phyloP scores from a whole-genome alignment of 441 rosid species.

The Populus hybrid region DNA sequence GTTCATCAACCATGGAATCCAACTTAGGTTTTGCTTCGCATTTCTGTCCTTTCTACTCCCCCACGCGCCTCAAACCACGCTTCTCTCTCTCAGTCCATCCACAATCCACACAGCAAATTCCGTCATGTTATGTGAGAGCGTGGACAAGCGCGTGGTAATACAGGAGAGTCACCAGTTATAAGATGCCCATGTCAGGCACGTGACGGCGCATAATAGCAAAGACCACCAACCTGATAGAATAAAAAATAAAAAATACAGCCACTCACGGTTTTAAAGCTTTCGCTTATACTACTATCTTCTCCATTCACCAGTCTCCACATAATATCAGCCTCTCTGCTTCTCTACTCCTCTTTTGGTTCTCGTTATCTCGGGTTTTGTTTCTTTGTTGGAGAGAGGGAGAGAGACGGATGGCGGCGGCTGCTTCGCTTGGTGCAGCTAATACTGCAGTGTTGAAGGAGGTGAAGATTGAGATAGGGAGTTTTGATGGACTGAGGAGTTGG shows the following conservation, averaged over 20 bases:
- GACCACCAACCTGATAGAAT: background rate
- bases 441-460: conserved; percentile 39
- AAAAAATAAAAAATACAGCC: no score
- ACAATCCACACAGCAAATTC: background rate
- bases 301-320: background rate
- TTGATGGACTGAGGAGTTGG: conserved; percentile 43
- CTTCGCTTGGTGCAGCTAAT: conserved; percentile 60
- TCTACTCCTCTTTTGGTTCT: background rate
- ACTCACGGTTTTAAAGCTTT: background rate
- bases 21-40: background rate
- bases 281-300: background rate
- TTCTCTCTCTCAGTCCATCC: background rate
- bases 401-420: conserved; percentile 37
- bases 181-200: background rate
- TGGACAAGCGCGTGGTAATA: background rate
- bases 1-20: background rate
- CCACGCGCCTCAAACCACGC: background rate
- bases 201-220: background rate
- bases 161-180: background rate
- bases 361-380: background rate
- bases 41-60: background rate
- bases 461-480: conserved; percentile 43
- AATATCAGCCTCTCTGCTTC: background rate
- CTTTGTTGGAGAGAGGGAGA: background rate
- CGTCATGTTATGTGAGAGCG: background rate